Base-by-base conservation (phyloP, 2,329 filamentous ascomycete species). In the Diplocarpon mali region DNA sequence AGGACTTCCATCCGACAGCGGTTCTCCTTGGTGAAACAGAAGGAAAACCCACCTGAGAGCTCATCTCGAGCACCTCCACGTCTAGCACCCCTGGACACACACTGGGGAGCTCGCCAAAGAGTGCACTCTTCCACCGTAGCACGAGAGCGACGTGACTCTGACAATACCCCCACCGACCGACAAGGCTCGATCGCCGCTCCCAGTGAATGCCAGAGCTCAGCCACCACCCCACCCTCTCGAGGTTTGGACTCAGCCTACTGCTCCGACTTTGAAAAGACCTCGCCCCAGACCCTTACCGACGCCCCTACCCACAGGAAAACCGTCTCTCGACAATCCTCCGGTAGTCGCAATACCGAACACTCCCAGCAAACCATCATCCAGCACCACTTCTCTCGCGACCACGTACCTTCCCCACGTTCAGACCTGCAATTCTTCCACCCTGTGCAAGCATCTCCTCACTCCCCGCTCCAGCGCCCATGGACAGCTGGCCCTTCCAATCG, bases 371-470 rank as follows among this genome's bases (percentile, higher is more conserved):
- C 49, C 50, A 42, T 35, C 15, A 36, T 37, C 44, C 41, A 16
- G 34, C 34, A 7, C 35, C 40, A 45, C 40, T 36, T 45, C 48
- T 28, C 42, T 36, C 16, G 48, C 31, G 50, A 53, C 20, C 50
- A 51, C 43, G 40, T 57, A 2, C 50, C 56, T 2, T 57, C 55
- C 3, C 72, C 72, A 2, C 64, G 65, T 14, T 74, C 71, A 0
- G 73, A 76, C 15, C 65, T 53, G 42, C 76, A 80, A 50, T 73
- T 69, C 52, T 81, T 79, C 61, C 73, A 71, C 10, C 77, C 78
- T 0, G 76, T 81, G 2, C 71, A 72, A 36, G 77, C 77, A 12
- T 78, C 72, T 36, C 77, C 77, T 3, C 72, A 81, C 53, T 81
- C 77, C 5, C 77, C 78, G 11, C 62, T 81, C 1, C 77, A 80